Evolutionary conservation across 352 stramenopile species (phyloP), one percentile per base, ranked within the genome.

Genomic region (Phytophthora hybrid): DNA sequence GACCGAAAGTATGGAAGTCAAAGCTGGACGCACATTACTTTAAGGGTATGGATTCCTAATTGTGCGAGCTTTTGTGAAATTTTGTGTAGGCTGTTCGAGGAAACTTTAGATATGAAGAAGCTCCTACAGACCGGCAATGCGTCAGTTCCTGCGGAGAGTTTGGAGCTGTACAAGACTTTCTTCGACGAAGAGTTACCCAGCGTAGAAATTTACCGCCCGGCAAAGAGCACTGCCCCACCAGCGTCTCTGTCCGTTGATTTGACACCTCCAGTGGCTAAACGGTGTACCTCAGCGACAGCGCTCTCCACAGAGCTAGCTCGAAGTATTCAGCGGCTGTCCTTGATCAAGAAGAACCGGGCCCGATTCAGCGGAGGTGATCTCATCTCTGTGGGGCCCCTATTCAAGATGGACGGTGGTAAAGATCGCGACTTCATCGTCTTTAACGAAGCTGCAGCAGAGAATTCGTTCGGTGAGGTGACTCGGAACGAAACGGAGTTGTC

Each of bases 381-480:
- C 21, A 89, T 94, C 52, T 79, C 81, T 3, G 85, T 94, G 16
- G 88, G 88, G 3, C 84, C 87, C 23, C 70, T 95, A 2, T 89
- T 90, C 71, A 93, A 95, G 76, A 85, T 93, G 61, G 84, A 91
- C n/a, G 88, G 87, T 3, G 87, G 88, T 10, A 92, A 92, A 73
- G 88, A 93, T 57, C 74, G 88, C 18, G 88, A 95, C 59, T 94
- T 93, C 49, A 94, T 95, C 51, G 58, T 93, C 4, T 95, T 95
- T 68, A 95, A 95, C 69, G 85, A 93, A 71, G 71, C 81, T 14
- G 84, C 88, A 21, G 85, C 83, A 0, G 86, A 93, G 26, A 88
- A 93, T 53, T 72, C 77, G 11, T 94, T 95, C 55, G 84, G 85
- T 3, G 82, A 94, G 32, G 85, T 93, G 68, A 90, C 92, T 71